phyloP scores from a whole-genome alignment of 148 eudicot species.

The Gaultheria prostrata region DNA sequence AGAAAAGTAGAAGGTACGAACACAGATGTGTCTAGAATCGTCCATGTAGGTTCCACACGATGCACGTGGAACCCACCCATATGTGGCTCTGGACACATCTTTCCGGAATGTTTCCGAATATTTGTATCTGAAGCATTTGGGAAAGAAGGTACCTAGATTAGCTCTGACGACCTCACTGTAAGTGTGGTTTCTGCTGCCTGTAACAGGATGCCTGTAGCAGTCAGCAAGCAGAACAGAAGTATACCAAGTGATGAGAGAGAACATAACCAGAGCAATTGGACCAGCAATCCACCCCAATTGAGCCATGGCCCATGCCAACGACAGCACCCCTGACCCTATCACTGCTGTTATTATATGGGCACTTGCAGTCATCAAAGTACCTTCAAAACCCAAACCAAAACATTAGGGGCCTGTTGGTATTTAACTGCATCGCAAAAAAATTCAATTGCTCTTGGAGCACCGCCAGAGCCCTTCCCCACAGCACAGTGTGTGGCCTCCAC shows the following conservation, averaged over 20 bases:
- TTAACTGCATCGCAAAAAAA: background rate
- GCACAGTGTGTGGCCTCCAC: background rate
- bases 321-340: constrained; percentile 60
- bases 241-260: constrained; percentile 43
- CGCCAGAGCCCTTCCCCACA: background rate
- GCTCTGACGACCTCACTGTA: constrained; percentile 47
- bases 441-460: background rate
- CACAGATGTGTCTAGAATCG: background rate
- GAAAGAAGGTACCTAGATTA: constrained; percentile 38
- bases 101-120: background rate
- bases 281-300: constrained; percentile 73
- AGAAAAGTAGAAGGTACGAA: background rate
- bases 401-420: background rate
- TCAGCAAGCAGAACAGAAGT: constrained; percentile 56
- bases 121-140: background rate
- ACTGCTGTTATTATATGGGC: constrained; percentile 65
- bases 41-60: no score
- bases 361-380: constrained; percentile 47
- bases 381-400: constrained; percentile 20
- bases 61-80: background rate
- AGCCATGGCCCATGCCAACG: constrained; percentile 68
- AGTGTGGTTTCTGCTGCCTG: constrained; percentile 44
- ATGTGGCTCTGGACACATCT: background rate
- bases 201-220: constrained; percentile 35
- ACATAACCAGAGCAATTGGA: constrained; percentile 30